Evolutionary conservation across 495 filamentous ascomycete species (phyloP).

Genomic region (Parathielavia hyrcaniae): DNA sequence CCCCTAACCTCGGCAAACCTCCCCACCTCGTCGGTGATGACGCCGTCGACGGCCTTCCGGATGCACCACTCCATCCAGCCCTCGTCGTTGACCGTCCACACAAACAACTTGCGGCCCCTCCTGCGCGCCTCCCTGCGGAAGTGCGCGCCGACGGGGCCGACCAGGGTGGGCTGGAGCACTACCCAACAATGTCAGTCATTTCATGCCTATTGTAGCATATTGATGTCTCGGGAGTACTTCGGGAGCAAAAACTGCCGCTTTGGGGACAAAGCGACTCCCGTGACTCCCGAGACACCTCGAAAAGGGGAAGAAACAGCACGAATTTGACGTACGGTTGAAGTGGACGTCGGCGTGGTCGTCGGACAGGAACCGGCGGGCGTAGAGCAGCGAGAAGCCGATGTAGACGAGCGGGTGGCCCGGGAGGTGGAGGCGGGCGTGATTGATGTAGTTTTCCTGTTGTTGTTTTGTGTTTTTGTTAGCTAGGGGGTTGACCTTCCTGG

Average conservation of each 20-base stretch:
- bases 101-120: slow-evolving; percentile 53
- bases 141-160: slow-evolving; percentile 53
- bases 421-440: slow-evolving; percentile 52
- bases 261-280: too few relatives aligned
- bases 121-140: slow-evolving; percentile 58
- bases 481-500: too few relatives aligned
- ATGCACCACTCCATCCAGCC: slow-evolving; percentile 38
- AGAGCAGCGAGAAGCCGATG: slow-evolving; percentile 63
- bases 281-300: too few relatives aligned
- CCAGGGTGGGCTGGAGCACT: slow-evolving; percentile 58
- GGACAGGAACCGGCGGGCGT: slow-evolving; percentile 61
- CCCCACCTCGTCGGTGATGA: slow-evolving; percentile 53
- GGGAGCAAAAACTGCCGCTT: too few relatives aligned
- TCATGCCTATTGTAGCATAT: too few relatives aligned
- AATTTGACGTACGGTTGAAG: too few relatives aligned
- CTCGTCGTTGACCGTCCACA: slow-evolving; percentile 82
- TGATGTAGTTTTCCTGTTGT: slow-evolving; percentile 52
- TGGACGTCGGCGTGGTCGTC: slow-evolving; percentile 48
- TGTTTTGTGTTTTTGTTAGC: slow-evolving; percentile 1
- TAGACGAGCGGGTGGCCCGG: slow-evolving; percentile 62
- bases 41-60: slow-evolving; percentile 45
- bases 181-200: too few relatives aligned
- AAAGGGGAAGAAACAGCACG: too few relatives aligned
- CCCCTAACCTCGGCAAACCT: slow-evolving; percentile 41
- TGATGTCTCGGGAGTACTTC: too few relatives aligned